phyloP scores from a whole-genome alignment of 2,329 filamentous ascomycete genomes.

The Penicillium olsonii region DNA sequence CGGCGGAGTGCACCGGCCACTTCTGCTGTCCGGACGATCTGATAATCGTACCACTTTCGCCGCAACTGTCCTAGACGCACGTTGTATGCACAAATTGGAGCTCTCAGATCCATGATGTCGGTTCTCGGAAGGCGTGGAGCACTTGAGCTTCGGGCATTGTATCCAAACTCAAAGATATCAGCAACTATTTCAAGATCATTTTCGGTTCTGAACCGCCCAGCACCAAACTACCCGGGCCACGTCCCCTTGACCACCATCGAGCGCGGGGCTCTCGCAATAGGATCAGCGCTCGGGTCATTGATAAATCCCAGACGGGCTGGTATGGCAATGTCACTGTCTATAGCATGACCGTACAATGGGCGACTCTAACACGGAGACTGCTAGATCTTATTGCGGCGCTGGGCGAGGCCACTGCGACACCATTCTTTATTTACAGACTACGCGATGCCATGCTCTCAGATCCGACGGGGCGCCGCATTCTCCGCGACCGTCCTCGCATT shows the following conservation, averaged over 20 bases:
- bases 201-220: conserved; percentile 81
- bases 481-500: conserved; percentile 85
- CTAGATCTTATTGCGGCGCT: conserved; percentile 88
- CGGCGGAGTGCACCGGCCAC: conserved; percentile 4
- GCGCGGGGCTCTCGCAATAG: conserved; percentile 67
- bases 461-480: conserved; percentile 83
- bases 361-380: conserved; percentile 3
- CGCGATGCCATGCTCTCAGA: conserved; percentile 86
- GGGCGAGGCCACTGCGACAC: conserved; percentile 92
- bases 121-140: conserved; percentile 24
- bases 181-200: conserved; percentile 55
- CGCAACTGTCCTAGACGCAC: background rate
- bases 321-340: conserved; percentile 35
- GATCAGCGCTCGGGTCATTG: conserved; percentile 61
- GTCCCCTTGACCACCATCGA: conserved; percentile 81
- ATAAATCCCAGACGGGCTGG: conserved; percentile 79
- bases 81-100: conserved; percentile 13
- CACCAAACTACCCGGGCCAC: conserved; percentile 88
- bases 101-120: conserved; percentile 29
- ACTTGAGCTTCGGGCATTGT: conserved; percentile 15
- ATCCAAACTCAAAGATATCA: conserved; percentile 5
- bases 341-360: background rate
- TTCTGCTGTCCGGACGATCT: conserved; percentile 9
- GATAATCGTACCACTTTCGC: conserved; percentile 22
- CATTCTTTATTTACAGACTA: conserved; percentile 91